A percentile compares a stretch with the other conserved stretches of the same genome.
These are phyloP conservation scores for Pichia sp. DNA, from an alignment of 1,139 yeast genomes.

Conservation along the genomic window DNA sequence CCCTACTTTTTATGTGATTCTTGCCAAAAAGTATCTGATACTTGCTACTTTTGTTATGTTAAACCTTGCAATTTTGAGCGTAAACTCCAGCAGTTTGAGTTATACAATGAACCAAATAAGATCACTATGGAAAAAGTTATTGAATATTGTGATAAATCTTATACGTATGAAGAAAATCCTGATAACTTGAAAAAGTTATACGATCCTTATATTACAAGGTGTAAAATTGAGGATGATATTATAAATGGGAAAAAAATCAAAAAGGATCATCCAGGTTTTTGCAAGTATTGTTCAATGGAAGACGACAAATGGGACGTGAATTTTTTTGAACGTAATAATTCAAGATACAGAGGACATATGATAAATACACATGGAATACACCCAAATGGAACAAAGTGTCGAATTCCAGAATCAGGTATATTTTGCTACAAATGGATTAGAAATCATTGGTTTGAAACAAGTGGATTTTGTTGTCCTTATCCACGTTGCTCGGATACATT, in stretches of 20 bases:
- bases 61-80: constrained; percentile 7
- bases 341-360: constrained; percentile 19
- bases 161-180: constrained; percentile 12
- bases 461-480: constrained; percentile 15
- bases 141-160: constrained; percentile 6
- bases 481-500: constrained; percentile 6
- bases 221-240: constrained; percentile 8
- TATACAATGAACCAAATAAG: constrained; percentile 11
- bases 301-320: constrained; percentile 11
- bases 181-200: constrained; percentile 4
- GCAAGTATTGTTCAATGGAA: constrained; percentile 14
- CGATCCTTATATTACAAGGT: constrained; percentile 13
- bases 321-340: constrained; percentile 18
- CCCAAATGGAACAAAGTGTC: constrained; percentile 11
- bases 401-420: constrained; percentile 10
- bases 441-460: constrained; percentile 17
- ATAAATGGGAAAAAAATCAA: constrained; percentile 13
- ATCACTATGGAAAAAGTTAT: constrained; percentile 6
- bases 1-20: constrained; percentile 11
- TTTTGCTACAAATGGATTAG: constrained; percentile 16
- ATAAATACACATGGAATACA: constrained; percentile 20
- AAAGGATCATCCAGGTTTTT: constrained; percentile 19
- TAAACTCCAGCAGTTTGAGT: constrained; percentile 10
- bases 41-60: constrained; percentile 12
- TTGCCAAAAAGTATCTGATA: constrained; percentile 13